Evolutionary conservation across 2,329 filamentous ascomycete genomes (phyloP), one percentile per base, ranked within the genome.

Genomic region (Fusarium sp.): DNA sequence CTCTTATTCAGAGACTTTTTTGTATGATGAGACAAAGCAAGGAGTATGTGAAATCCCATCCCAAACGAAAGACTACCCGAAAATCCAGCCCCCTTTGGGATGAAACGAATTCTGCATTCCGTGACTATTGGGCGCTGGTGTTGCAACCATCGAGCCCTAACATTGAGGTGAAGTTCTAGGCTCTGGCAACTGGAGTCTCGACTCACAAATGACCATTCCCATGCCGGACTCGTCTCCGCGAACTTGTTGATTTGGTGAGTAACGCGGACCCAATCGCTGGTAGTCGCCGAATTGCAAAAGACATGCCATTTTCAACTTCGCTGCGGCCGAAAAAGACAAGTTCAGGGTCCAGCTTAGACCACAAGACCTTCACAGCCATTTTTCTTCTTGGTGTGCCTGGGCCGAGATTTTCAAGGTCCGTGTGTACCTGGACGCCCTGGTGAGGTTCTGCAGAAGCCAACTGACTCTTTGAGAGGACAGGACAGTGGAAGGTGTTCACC

Each of bases 321-420:
- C 58, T 59, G 33, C 61, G 57, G 52, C 55, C 66, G 58, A 68
- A 41, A 55, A 58, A 46, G 56, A 54, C 25, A 53, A 46, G 61
- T 65, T 65, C 70, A 73, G 70, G 70, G 71, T 73, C 71, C 70
- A 68, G 29, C 55, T 50, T 67, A 22, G 62, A 45, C 39, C 39
- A 39, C n/a, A 44, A 68, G 55, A 60, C 46, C 62, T 57, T 47
- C 22, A 31, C 45, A 59, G 45, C 49, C 57, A 45, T 57, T 46
- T 56, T 58, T 38, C 15, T 46, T 69, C 38, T 61, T 55, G 64
- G 42, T 59, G 47, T 49, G 47, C 33, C 35, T 17, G 39, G 53
- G 31, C 39, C 47, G 39, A n/a, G 29, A 47, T 56, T 47, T 22
- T 25, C n/a, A 50, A 29, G 68, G 63, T 50, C 63, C 44, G 63